These are phyloP conservation scores for Tanacetum coccineum DNA, from an alignment of 129 eudicot species.

Conservation along the genomic window DNA sequence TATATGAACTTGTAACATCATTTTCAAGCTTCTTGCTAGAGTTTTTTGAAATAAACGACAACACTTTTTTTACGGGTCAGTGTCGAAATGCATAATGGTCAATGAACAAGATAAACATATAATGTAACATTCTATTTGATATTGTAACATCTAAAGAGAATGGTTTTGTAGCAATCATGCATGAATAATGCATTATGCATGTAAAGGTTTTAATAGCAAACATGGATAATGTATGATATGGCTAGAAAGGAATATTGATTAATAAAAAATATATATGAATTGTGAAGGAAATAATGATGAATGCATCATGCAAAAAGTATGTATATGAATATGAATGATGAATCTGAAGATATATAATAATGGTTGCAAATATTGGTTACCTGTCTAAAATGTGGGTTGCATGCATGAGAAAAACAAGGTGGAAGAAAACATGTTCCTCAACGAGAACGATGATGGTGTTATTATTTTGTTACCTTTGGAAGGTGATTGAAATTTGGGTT, in stretches of 20 bases:
- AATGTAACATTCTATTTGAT: not conserved
- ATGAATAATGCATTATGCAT: not conserved
- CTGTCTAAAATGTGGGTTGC: slow-evolving; percentile 20
- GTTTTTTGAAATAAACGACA: not conserved
- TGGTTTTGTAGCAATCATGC: slow-evolving; percentile 1
- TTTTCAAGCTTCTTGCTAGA: too few relatives aligned
- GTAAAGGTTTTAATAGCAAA: slow-evolving; percentile 6
- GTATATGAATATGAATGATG: not conserved
- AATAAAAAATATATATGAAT: not conserved
- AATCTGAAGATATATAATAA: not conserved
- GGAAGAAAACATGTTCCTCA: slow-evolving; percentile 24
- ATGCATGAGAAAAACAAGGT: slow-evolving; percentile 11
- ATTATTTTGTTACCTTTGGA: too few relatives aligned
- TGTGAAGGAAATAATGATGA: slow-evolving; percentile 5
- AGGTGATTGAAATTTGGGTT: too few relatives aligned
- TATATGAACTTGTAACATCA: too few relatives aligned
- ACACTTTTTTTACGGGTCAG: not conserved
- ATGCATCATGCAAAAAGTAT: not conserved
- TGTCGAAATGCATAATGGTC: slow-evolving; percentile 12
- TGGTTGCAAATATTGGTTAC: slow-evolving; percentile 10
- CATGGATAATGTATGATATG: not conserved
- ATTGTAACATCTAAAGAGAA: not conserved
- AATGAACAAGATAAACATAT: too few relatives aligned
- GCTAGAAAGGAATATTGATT: not conserved
- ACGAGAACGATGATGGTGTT: too few relatives aligned